Evolutionary conservation across 2,329 filamentous ascomycete genomes (phyloP), one percentile per base, ranked within the genome.

Genomic region (Fusarium udum): DNA sequence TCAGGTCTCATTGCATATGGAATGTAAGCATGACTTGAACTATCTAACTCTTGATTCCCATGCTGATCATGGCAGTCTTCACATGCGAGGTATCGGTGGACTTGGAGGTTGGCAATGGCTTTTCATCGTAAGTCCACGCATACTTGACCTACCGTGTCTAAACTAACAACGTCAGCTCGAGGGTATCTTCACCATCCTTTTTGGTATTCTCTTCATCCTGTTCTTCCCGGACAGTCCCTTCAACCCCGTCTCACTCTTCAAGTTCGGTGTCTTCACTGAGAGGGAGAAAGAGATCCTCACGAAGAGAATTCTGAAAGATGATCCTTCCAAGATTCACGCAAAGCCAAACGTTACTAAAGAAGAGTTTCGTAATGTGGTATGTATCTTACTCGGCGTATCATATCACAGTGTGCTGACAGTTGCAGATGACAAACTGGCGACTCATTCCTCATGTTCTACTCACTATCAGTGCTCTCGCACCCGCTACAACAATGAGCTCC

Each of bases 391-490:
- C 16, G 10, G 12, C 20, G 3, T 48, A 20, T 31, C 7, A 28
- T 24, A 15, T 5, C 6, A 3, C 9, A 20, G 7, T 18, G 26
- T 55, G 31, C 67, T 76, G 52, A 71, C 37, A 12, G 24, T 7
- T 14, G 18, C 31, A 83, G 79, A 74, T 83, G 22, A 81, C 80
- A 20, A 83, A 83, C 72, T 83, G 80, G 82, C 78, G 69, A 26
- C 75, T 83, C 12, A 67, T 83, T 13, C 78, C 81, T 7, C 82
- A 84, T 51, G 43, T 83, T 39, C 49, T 76, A 6, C 58, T 73
- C 2, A 76, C 74, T 13, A 66, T 76, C 36, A 61, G 64, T 18
- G 72, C 73, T 46, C 70, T 76, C 22, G 66, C 69, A 1, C 73
- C 71, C 4, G 71, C 71, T 9, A 57, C 37, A 15, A 76, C 69